Conservation (phyloP, 805 yeast species). For the Lipomyces starkeyi region DNA sequence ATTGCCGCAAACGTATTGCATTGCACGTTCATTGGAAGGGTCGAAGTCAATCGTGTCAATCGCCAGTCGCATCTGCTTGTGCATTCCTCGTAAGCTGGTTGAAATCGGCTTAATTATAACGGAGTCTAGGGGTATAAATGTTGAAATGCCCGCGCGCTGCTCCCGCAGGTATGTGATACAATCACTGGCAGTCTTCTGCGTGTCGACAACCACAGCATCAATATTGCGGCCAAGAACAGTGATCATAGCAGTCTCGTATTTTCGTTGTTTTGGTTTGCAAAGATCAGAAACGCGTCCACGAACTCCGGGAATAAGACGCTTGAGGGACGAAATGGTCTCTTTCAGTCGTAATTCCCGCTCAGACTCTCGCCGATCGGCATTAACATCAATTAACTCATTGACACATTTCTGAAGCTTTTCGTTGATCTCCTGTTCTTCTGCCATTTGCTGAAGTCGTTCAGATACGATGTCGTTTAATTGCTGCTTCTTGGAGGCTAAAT, state of each 20-base stretch:
- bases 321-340: conserved; percentile 73
- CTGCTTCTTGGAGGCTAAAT: conserved; percentile 39
- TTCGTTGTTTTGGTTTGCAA: conserved; percentile 74
- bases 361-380: conserved; percentile 77
- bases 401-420: conserved; percentile 66
- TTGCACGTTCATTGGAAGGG: conserved; percentile 70
- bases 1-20: conserved; percentile 78
- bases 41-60: conserved; percentile 78
- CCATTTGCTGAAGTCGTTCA: conserved; percentile 38
- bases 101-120: conserved; percentile 64
- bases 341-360: conserved; percentile 69
- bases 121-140: conserved; percentile 87
- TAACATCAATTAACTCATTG: conserved; percentile 68
- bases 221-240: conserved; percentile 78
- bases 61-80: conserved; percentile 62
- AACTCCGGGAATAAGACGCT: conserved; percentile 82
- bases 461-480: conserved; percentile 17
- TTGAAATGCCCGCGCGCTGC: conserved; percentile 81
- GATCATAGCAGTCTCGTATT: conserved; percentile 74
- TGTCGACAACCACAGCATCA: conserved; percentile 86
- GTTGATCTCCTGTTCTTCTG: conserved; percentile 65
- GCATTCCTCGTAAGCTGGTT: conserved; percentile 54
- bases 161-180: conserved; percentile 82
- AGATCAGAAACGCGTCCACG: conserved; percentile 80
- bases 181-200: conserved; percentile 66